Percentiles rank a stretch among this genome's conserved stretches.
These are phyloP conservation scores for Septoria petroselini DNA, from an alignment of 2,329 filamentous ascomycete species.

Conservation along the genomic window DNA sequence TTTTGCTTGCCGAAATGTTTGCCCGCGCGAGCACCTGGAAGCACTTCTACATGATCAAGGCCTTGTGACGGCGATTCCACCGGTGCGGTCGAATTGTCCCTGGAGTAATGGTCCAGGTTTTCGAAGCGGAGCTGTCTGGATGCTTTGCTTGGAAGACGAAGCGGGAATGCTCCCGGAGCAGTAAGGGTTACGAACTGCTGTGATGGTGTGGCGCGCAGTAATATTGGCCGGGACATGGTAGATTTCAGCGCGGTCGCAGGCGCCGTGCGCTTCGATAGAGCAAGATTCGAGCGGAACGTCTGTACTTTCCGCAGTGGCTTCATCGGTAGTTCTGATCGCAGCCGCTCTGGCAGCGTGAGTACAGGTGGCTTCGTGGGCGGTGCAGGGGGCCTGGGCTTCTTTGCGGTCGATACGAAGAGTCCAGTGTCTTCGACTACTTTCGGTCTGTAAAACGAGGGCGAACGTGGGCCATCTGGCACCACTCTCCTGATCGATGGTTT, in stretches of 20 bases:
- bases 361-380: conserved; percentile 10
- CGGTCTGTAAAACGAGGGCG: conserved; percentile 31
- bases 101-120: not conserved
- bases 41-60: not conserved
- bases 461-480: conserved; percentile 11
- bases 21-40: not conserved
- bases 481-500: conserved; percentile 12
- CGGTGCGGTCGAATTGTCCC: not conserved
- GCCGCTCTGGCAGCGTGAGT: conserved; percentile 16
- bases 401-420: conserved; percentile 17
- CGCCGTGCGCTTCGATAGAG: not conserved
- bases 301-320: conserved; percentile 18
- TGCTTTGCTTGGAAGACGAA: not conserved
- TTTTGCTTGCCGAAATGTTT: not conserved
- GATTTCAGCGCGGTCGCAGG: not conserved
- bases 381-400: conserved; percentile 5
- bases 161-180: not conserved
- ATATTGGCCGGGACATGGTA: not conserved
- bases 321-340: conserved; percentile 12
- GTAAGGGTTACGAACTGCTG: not conserved
- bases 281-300: conserved; percentile 9
- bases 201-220: not conserved
- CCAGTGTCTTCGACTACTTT: conserved; percentile 34
- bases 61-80: not conserved
- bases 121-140: conserved; percentile 19